These are phyloP conservation scores for Aspergillus fructus DNA, from an alignment of 2,329 filamentous ascomycete genomes.

Conservation along the genomic window DNA sequence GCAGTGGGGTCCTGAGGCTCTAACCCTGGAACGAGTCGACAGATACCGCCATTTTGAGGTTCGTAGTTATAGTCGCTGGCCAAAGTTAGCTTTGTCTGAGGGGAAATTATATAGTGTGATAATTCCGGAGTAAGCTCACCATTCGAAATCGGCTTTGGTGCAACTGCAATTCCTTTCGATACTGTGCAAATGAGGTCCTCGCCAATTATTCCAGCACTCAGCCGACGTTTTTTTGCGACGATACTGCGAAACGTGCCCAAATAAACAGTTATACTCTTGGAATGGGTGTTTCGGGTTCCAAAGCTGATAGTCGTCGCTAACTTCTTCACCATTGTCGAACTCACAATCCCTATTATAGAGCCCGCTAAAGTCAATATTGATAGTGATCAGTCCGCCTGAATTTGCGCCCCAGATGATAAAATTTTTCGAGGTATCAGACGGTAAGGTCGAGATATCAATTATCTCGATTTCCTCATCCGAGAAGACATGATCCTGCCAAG, in stretches of 20 bases:
- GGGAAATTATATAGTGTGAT: background rate
- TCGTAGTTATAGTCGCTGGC: constrained; percentile 90
- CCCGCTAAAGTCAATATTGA: constrained; percentile 87
- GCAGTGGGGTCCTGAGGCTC: constrained; percentile 60
- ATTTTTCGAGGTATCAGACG: constrained; percentile 84
- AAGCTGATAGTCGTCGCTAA: constrained; percentile 71
- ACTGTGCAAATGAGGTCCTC: constrained; percentile 68
- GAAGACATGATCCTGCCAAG: constrained; percentile 77
- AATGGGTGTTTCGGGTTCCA: constrained; percentile 87
- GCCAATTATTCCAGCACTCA: constrained; percentile 78
- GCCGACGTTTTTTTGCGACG: constrained; percentile 81
- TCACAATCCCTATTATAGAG: constrained; percentile 71
- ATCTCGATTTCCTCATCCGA: constrained; percentile 69
- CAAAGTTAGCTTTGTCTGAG: constrained; percentile 12
- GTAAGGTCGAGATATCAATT: constrained; percentile 79
- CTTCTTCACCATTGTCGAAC: constrained; percentile 60
- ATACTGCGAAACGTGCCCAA: constrained; percentile 86
- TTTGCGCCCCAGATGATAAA: constrained; percentile 84
- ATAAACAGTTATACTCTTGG: constrained; percentile 77
- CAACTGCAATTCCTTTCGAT: constrained; percentile 77
- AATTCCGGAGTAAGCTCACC: constrained; percentile 54
- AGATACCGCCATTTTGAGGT: constrained; percentile 72
- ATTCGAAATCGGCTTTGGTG: constrained; percentile 85
- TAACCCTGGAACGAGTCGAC: constrained; percentile 72
- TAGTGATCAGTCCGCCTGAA: constrained; percentile 58